These are phyloP conservation scores for Lojkania enalia DNA, from an alignment of 2,329 filamentous ascomycete genomes.

Conservation along the genomic window DNA sequence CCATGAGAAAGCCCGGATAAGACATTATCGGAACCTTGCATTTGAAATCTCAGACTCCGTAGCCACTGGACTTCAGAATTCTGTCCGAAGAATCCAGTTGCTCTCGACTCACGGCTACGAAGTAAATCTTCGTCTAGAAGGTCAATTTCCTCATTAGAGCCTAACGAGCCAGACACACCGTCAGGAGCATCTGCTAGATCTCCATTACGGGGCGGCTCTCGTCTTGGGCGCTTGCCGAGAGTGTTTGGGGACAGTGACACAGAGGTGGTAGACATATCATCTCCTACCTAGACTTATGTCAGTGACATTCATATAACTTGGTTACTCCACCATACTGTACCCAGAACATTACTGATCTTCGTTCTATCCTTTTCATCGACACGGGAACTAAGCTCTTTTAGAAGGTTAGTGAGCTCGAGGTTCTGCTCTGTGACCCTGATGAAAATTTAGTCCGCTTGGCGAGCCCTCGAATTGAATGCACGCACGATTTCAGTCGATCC, in stretches of 20 bases:
- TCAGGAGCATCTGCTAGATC: slow-evolving; percentile 20
- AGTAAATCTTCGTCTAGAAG: slow-evolving; percentile 35
- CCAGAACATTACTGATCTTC: slow-evolving; percentile 17
- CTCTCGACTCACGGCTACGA: slow-evolving; percentile 29
- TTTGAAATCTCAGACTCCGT: slow-evolving; percentile 27
- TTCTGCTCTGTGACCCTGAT: slow-evolving; percentile 21
- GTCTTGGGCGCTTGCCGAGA: slow-evolving; percentile 15
- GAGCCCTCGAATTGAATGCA: not conserved
- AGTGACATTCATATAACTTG: not conserved
- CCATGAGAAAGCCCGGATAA: not conserved
- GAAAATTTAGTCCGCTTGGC: slow-evolving; percentile 4
- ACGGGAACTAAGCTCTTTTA: slow-evolving; percentile 20
- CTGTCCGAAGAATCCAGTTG: slow-evolving; percentile 40
- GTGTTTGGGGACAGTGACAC: slow-evolving; percentile 28
- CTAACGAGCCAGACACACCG: slow-evolving; percentile 25
- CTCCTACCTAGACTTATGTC: slow-evolving; percentile 1
- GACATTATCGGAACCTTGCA: slow-evolving; percentile 19
- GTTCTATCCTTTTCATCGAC: slow-evolving; percentile 14
- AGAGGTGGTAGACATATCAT: slow-evolving; percentile 6
- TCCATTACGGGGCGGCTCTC: not conserved
- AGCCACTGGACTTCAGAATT: slow-evolving; percentile 42
- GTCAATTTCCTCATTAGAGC: slow-evolving; percentile 30
- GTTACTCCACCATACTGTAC: slow-evolving; percentile 6
- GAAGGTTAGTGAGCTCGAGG: slow-evolving; percentile 17
- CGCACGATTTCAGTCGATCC: slow-evolving; percentile 38